Conservation (phyloP, 805 yeast species). For the Helenozyma rhizophorensis region DNA sequence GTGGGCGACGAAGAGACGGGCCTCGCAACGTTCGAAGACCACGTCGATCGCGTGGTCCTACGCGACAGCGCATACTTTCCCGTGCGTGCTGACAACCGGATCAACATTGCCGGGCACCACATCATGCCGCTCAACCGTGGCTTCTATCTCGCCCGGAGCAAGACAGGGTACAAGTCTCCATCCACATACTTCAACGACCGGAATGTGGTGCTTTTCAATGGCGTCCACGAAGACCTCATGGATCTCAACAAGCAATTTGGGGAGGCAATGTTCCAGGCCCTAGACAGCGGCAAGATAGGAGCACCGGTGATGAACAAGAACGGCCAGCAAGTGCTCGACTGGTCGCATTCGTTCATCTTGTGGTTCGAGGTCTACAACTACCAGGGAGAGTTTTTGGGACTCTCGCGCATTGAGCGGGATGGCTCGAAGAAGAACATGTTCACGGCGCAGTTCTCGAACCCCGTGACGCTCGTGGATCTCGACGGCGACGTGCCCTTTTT, state of each 20-base stretch:
- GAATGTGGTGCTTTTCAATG: conserved; percentile 21
- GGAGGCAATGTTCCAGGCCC: conserved; percentile 14
- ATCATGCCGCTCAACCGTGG: conserved; percentile 29
- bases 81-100: conserved; percentile 18
- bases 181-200: conserved; percentile 21
- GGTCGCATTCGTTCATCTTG: conserved; percentile 20
- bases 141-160: conserved; percentile 20
- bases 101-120: conserved; percentile 24
- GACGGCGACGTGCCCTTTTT: conserved; percentile 24
- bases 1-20: conserved; percentile 2
- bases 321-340: conserved; percentile 3
- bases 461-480: conserved; percentile 25
- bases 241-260: conserved; percentile 20
- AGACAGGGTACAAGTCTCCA: conserved; percentile 6
- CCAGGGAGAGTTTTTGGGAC: conserved; percentile 25
- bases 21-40: conserved; percentile 5
- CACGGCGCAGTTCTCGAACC: conserved; percentile 24
- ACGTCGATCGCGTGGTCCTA: conserved; percentile 1
- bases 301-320: conserved; percentile 20
- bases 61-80: conserved; percentile 21
- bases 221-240: conserved; percentile 7
- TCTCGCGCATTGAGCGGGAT: conserved; percentile 23
- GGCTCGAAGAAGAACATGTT: conserved; percentile 16
- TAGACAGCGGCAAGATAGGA: conserved; percentile 22
- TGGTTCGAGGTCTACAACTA: conserved; percentile 37